Conservation (phyloP, 768 basidiomycete species). For the Tulasnella sp. region DNA sequence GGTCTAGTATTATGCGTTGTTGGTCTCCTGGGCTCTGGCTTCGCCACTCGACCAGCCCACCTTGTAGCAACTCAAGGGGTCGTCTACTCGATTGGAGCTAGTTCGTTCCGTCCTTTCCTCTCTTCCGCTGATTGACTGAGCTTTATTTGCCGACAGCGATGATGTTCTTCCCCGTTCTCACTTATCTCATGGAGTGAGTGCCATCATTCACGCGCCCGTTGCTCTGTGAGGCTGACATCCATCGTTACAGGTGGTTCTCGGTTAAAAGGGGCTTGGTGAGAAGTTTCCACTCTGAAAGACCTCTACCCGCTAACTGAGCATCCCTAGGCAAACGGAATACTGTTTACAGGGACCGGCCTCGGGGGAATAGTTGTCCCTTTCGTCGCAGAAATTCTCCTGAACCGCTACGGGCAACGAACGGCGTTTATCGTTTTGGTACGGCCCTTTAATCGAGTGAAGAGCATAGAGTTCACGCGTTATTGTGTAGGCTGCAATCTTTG, state of each 20-base stretch:
- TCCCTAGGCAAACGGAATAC: conserved; percentile 31
- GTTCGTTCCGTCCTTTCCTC: conserved; percentile 5
- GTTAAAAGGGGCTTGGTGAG: conserved; percentile 28
- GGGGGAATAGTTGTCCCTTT: conserved; percentile 31
- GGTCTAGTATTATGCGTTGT: conserved; percentile 22
- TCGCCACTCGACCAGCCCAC: conserved; percentile 25
- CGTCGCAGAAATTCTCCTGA: conserved; percentile 21
- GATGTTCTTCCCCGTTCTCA: conserved; percentile 31
- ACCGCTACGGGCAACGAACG: conserved; percentile 20
- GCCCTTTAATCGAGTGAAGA: neutral
- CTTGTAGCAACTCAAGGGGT: conserved; percentile 29
- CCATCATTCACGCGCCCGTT: too few species aligned
- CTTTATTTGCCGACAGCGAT: conserved; percentile 12
- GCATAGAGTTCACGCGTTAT: neutral
- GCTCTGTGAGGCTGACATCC: neutral
- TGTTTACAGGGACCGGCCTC: conserved; percentile 24
- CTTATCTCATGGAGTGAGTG: conserved; percentile 25
- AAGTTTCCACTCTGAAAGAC: neutral
- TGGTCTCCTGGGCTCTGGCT: conserved; percentile 25
- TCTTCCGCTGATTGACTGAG: neutral
- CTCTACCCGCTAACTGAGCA: neutral
- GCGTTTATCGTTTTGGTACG: conserved; percentile 28
- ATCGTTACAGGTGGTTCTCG: conserved; percentile 26
- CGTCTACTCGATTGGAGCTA: conserved; percentile 29
- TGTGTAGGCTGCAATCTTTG: conserved; percentile 27